Base-by-base conservation (phyloP, 2,329 filamentous ascomycete genomes). In the Paraconiothyrium brasiliense region DNA sequence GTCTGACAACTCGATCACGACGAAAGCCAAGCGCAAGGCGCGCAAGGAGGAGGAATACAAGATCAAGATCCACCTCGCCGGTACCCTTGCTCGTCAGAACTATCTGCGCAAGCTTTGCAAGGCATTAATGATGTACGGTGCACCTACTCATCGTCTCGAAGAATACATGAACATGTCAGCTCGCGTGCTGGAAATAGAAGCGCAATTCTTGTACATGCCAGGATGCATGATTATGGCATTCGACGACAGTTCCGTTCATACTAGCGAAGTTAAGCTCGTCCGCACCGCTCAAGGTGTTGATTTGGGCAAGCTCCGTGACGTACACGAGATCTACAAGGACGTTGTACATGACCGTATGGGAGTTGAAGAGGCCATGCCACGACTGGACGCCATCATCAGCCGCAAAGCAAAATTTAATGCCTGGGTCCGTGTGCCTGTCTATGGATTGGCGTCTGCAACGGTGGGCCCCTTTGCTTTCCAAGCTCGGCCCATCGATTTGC, bases 171-270 rank as follows among this genome's bases (percentile, higher is more conserved):
- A 86, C 65, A 96, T 94, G 91, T 93, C 92, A 9, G 90, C 94
- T 1, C 86, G 92, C n/a, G 92, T 95, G 1, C 85, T 97, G 41
- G 92, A 94, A 77, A 94, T 97, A 16, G 91, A 97, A 67, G 91
- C 90, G 6, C 93, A 97, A 71, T 97, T 95, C 69, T 81, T 97
- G 24, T 97, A 97, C 75, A 87, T 97, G 34, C 93, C 94, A 0
- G 92, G 92, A 0, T 96, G 92, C 73, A 97, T 97, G 94, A 92
- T 97, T 59, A 91, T 97, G 73, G 94, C 92, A 4, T 97, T 97
- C 72, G 93, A 88, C 71, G 92, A 94, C 77, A 79, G 81, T 5
- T 80, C 84, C 0, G 92, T 90, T 0, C 90, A 93, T 71, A 93
- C 91, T 0, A 90, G 90, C n/a, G 90, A 93, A 73, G 90, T 93